Conservation (phyloP, 192 early-diverging fungal species). For the Chytriomyces sp. region DNA sequence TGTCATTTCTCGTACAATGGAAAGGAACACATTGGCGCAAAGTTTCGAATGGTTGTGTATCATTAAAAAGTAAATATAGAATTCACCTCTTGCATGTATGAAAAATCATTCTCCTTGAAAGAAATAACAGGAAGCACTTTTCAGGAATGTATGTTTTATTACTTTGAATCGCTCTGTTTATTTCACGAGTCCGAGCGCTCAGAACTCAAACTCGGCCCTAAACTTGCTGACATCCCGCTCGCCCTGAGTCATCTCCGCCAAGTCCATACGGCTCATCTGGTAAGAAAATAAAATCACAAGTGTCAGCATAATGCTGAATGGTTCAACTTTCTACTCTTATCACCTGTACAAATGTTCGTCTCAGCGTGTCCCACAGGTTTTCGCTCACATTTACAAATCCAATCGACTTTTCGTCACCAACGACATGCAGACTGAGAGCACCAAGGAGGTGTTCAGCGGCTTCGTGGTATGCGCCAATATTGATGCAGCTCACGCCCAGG, state of each 20-base stretch:
- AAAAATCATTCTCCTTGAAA: too few species aligned
- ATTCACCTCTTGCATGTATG: not conserved
- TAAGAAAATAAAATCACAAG: not conserved
- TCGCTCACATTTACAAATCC: constrained; percentile 32
- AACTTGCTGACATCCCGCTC: constrained; percentile 39
- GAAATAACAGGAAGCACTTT: too few species aligned
- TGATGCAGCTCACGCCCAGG: constrained; percentile 87
- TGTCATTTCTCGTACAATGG: constrained; percentile 27
- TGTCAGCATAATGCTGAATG: too few species aligned
- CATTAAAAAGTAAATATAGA: not conserved
- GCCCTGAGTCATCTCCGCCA: constrained; percentile 40
- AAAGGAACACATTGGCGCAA: constrained; percentile 19
- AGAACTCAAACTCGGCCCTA: constrained; percentile 52
- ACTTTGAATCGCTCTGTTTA: too few species aligned
- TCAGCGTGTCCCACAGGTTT: constrained; percentile 48
- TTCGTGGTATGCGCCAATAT: constrained; percentile 83
- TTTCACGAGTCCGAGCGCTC: not conserved
- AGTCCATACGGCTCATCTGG: constrained; percentile 46
- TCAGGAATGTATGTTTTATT: too few species aligned
- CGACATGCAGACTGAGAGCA: constrained; percentile 75
- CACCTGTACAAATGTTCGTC: constrained; percentile 43
- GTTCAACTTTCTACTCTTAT: not conserved
- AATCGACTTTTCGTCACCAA: constrained; percentile 3
- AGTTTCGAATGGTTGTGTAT: constrained; percentile 29
- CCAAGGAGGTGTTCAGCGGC: constrained; percentile 89